Evolutionary conservation across 306 rosid genomes (phyloP), one percentile per base, ranked within the genome.

Genomic region (Urtica urens): DNA sequence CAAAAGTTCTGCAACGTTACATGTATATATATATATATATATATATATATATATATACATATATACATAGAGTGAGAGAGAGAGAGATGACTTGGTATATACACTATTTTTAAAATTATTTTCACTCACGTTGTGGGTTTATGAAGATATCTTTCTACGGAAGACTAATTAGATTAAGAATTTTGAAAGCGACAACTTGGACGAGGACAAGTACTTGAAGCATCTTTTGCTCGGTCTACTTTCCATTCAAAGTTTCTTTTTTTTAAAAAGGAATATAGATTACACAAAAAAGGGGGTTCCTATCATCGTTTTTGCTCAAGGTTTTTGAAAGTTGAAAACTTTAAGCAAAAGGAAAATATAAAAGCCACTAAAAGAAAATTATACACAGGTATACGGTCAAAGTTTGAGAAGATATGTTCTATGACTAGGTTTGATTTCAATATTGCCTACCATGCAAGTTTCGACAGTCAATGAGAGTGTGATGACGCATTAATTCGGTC

Each of bases 211-310:
- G 24, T 24, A 35, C 18, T 27, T 26, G 47, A 54, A 34, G 14
- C 2, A 3, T 6, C 15, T 45, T 14, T 22, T 38, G 42, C 38
- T 23, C 25, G 25, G 53, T 33, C 28, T 15, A 19, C 46, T 61
- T 18, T 55, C 30, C 31, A 61, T 55, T 56, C 60, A 28, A 50
- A 48, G 30, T 52, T 61, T 53, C 37, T 26, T 3, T 38, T n/a
- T n/a, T n/a, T n/a, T n/a, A n/a, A 51, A 46, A 49, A 63, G 18
- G 31, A 38, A 21, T 37, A 5, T 31, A 23, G 49, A 50, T 49
- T 38, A 38, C 57, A 50, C n/a, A n/a, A n/a, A n/a, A n/a, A 68
- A 22, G 7, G 38, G 55, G 22, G 18, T 41, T 25, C 21, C 19
- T 35, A 28, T 61, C 50, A 30, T 50, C 23, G 37, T 46, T 14